Evolutionary conservation across 768 basidiomycete species (phyloP), one percentile per base, ranked within the genome.

Genomic region (Boletus reticulatus): DNA sequence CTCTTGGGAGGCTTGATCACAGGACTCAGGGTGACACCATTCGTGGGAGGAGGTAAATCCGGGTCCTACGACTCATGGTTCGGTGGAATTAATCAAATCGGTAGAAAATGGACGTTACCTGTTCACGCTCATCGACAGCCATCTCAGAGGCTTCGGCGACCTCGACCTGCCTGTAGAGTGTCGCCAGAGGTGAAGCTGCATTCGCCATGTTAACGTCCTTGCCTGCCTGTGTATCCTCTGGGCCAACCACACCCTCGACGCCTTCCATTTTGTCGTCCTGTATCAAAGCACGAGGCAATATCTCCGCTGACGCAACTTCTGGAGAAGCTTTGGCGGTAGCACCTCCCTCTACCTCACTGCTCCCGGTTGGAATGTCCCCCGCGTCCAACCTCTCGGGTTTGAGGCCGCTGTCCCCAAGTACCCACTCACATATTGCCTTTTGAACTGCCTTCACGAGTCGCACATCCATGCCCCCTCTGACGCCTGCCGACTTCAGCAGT

Each of bases 371-470:
- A n/a, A 42, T 31, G 24, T 43, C 42, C 27, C 19, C 59, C 7
- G 1, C 12, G 4, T 56, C 62, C 50, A 57, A 29, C 52, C 27
- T 45, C 50, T 59, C 31, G n/a, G 63, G 54, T 22, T 27, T 57
- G 19, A 53, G 37, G 19, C 61, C 56, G 17, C 14, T 56, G 16
- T 57, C 56, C 6, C 62, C 66, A 39, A 71, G 60, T 22, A 67
- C 62, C 70, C 70, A 71, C 47, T 48, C 22, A 49, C 62, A 67
- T 44, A 73, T 61, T 10, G 43, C 62, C 46, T 59, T 67, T 46
- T 73, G 73, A 16, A 79, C 63, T 29, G 72, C 67, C 43, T 71
- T 73, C 19, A 77, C 71, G 48, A 80, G 76, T 34, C 58, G 62
- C 19, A 67, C 66, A 43, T 65, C 75, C 59, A 78, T 63, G 8